Base-by-base conservation (phyloP, 1,139 yeast species). In the Magnusiomyces clavatus region DNA sequence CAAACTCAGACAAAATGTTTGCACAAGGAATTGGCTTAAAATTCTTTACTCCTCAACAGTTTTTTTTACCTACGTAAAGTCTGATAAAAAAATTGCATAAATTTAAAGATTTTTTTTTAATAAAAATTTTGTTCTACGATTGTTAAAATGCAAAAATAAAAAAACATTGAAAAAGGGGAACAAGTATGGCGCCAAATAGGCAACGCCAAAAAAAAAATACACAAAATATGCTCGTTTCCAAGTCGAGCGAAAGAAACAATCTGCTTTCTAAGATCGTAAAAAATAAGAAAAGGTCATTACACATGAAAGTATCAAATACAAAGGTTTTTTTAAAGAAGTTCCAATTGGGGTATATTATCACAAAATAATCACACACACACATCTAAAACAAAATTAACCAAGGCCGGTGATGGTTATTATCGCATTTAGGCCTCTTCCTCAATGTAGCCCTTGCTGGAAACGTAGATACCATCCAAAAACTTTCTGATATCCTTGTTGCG, bases 401-500 rank as follows among this genome's bases (percentile, higher is more conserved):
- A 6, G 6, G 8, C n/a, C n/a, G n/a, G n/a, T n/a, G 8, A n/a
- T 12, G 38, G 14, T 14, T n/a, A 16, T 41, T n/a, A 24, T 24
- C 35, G 17, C 16, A 44, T 56, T 74, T 78, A 79, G 60, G 72
- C 71, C 56, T 82, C 88, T 71, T 79, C 81, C 57, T 72, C 86
- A 73, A 92, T 81, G 73, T 80, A 79, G 71, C 96, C 96, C 78
- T 87, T 86, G 80, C 87, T 95, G 64, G 97, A 90, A 69, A 92
- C 98, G 77, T 92, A 92, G 80, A 92, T 90, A 89, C 98, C 98
- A 78, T 92, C 98, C 83, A 92, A 86, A 69, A 71, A 92, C 85
- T 92, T 92, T 81, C 98, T 89, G 90, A 94, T 92, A 92, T 94
- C 99, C 90, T 94, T 94, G 95, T 92, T 92, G 83, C 97, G 87